phyloP scores from a whole-genome alignment of 352 stramenopile genomes.

The Phytophthora chlamydospora region DNA sequence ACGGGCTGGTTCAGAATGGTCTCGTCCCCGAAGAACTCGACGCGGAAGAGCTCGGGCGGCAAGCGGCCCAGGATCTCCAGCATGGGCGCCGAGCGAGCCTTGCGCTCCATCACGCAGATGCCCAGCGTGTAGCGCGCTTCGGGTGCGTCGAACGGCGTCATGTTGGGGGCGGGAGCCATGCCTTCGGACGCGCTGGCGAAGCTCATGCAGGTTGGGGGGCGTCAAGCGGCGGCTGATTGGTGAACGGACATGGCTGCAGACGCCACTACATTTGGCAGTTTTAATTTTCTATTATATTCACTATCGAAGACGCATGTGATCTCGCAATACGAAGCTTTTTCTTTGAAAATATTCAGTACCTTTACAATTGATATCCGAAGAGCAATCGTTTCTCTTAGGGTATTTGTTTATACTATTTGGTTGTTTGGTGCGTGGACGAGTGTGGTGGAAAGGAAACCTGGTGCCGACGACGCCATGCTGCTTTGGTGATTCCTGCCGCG shows the following conservation, averaged over 20 bases:
- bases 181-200: slow-evolving; percentile 3
- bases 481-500: too few relatives aligned
- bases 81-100: slow-evolving; percentile 96
- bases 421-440: too few relatives aligned
- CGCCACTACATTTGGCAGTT: too few relatives aligned
- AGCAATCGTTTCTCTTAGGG: too few relatives aligned
- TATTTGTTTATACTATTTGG: too few relatives aligned
- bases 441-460: too few relatives aligned
- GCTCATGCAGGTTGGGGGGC: slow-evolving; percentile 5
- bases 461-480: too few relatives aligned
- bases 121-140: slow-evolving; percentile 81
- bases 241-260: not conserved
- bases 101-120: slow-evolving; percentile 99
- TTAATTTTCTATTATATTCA: too few relatives aligned
- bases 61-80: slow-evolving; percentile 94
- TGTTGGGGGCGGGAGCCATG: slow-evolving; percentile 3
- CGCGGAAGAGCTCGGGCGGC: slow-evolving; percentile 89
- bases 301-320: too few relatives aligned
- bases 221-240: slow-evolving; percentile 17
- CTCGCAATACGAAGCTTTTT: too few relatives aligned
- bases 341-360: too few relatives aligned
- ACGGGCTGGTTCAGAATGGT: slow-evolving; percentile 95
- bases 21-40: slow-evolving; percentile 98
- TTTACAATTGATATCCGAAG: too few relatives aligned
- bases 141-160: slow-evolving; percentile 27